Conservation (phyloP, 176 grass and related monocot species). For the maize (Zea mays) region DNA sequence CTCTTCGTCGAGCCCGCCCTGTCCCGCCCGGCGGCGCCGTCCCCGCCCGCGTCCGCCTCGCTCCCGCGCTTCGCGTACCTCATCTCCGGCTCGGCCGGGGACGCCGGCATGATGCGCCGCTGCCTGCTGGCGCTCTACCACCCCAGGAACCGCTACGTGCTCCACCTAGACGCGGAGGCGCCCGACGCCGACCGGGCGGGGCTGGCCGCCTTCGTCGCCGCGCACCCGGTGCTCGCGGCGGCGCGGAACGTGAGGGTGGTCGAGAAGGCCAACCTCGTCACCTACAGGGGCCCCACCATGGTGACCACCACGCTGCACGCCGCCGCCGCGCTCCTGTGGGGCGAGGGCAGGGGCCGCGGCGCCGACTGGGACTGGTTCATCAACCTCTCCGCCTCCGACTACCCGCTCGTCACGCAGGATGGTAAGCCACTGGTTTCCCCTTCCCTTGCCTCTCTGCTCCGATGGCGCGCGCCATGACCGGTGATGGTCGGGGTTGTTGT, state of each 20-base stretch:
- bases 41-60: background rate
- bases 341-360: conserved; percentile 6
- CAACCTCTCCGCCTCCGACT: conserved; percentile 82
- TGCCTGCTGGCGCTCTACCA: conserved; percentile 82
- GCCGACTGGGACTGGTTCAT: conserved; percentile 90
- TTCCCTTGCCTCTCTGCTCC: background rate
- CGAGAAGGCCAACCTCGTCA: conserved; percentile 78
- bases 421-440: conserved; percentile 20
- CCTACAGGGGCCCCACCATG: conserved; percentile 88
- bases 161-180: conserved; percentile 74
- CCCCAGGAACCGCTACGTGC: conserved; percentile 75
- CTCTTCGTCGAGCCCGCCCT: conserved; percentile 59
- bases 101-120: conserved; percentile 51
- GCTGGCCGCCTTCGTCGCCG: conserved; percentile 46
- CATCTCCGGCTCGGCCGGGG: conserved; percentile 59
- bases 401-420: conserved; percentile 82
- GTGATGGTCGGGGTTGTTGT: background rate
- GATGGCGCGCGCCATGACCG: background rate
- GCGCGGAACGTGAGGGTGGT: conserved; percentile 61
- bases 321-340: conserved; percentile 57
- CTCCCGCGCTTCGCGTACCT: conserved; percentile 69
- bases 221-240: conserved; percentile 48
- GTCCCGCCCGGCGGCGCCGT: background rate
- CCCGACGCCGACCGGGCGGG: conserved; percentile 52
- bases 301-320: conserved; percentile 85